These are phyloP conservation scores for Nothophytophthora sp. DNA, from an alignment of 352 stramenopile genomes.

Conservation along the genomic window DNA sequence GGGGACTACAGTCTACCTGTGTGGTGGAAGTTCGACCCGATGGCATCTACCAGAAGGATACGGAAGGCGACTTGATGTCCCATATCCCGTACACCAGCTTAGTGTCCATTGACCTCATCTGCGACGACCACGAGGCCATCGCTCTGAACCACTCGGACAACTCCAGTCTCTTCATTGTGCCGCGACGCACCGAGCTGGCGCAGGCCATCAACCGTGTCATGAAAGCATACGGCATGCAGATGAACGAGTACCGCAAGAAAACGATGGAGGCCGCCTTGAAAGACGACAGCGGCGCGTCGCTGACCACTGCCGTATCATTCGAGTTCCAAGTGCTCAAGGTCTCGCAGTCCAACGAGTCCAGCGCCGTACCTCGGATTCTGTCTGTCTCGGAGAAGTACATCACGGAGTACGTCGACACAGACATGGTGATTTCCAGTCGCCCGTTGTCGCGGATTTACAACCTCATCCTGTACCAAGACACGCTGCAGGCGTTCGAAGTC, in stretches of 20 bases:
- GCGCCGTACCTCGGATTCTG: conserved; percentile 36
- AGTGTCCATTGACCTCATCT: conserved; percentile 84
- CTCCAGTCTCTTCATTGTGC: conserved; percentile 77
- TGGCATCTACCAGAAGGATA: conserved; percentile 77
- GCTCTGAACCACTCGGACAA: conserved; percentile 81
- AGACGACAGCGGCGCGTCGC: conserved; percentile 33
- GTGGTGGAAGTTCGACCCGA: conserved; percentile 71
- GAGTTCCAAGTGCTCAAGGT: conserved; percentile 74
- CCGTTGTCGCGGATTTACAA: conserved; percentile 72
- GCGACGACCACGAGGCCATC: conserved; percentile 70
- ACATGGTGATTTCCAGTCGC: conserved; percentile 65
- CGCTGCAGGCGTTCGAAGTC: conserved; percentile 67
- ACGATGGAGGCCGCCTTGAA: conserved; percentile 63
- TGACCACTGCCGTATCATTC: conserved; percentile 47
- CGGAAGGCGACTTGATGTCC: conserved; percentile 74
- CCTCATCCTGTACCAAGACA: conserved; percentile 67
- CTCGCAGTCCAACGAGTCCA: conserved; percentile 44
- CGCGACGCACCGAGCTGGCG: conserved; percentile 68
- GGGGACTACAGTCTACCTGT: conserved; percentile 60
- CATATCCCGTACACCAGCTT: conserved; percentile 84
- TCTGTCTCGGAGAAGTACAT: conserved; percentile 75
- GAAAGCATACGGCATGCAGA: conserved; percentile 76
- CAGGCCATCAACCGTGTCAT: conserved; percentile 70
- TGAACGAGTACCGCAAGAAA: conserved; percentile 87
- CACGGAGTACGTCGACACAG: conserved; percentile 52